phyloP scores from a whole-genome alignment of 441 rosid species.

The Cnidoscolus chayamansa region DNA sequence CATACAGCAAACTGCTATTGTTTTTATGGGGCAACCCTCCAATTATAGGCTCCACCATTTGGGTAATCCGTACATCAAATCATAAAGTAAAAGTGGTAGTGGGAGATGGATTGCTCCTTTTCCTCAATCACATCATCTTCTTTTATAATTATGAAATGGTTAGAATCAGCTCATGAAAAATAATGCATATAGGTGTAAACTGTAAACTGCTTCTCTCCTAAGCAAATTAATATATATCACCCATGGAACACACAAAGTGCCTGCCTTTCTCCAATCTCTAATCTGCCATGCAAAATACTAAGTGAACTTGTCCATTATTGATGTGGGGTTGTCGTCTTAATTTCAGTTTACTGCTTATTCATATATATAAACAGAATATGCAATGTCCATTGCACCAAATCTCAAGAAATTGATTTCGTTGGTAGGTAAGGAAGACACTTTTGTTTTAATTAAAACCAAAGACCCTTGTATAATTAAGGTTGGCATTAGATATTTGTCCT shows the following conservation, averaged over 20 bases:
- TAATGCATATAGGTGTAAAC: not conserved
- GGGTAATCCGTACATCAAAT: conserved; percentile 25
- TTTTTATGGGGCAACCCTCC: too few relatives aligned
- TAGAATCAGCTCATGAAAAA: conserved; percentile 3
- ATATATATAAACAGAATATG: too few relatives aligned
- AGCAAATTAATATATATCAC: conserved; percentile 5
- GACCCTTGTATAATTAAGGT: not conserved
- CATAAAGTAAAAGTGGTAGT: not conserved
- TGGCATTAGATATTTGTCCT: conserved; percentile 12
- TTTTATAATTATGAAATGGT: not conserved
- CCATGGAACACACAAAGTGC: too few relatives aligned
- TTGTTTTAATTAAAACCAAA: not conserved
- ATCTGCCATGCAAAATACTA: not conserved
- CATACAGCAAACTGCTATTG: too few relatives aligned
- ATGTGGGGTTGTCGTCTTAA: too few relatives aligned
- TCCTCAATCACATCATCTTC: conserved; percentile 8
- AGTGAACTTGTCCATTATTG: not conserved
- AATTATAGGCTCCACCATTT: conserved; percentile 6
- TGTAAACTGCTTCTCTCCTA: not conserved
- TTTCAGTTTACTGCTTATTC: too few relatives aligned
- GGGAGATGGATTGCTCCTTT: not conserved
- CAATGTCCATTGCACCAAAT: conserved; percentile 16
- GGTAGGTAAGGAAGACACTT: conserved; percentile 21
- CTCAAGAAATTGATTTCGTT: conserved; percentile 7
- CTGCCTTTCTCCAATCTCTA: too few relatives aligned